Conservation (phyloP, 2,329 filamentous ascomycete genomes). For the Pezicula radicicola region DNA sequence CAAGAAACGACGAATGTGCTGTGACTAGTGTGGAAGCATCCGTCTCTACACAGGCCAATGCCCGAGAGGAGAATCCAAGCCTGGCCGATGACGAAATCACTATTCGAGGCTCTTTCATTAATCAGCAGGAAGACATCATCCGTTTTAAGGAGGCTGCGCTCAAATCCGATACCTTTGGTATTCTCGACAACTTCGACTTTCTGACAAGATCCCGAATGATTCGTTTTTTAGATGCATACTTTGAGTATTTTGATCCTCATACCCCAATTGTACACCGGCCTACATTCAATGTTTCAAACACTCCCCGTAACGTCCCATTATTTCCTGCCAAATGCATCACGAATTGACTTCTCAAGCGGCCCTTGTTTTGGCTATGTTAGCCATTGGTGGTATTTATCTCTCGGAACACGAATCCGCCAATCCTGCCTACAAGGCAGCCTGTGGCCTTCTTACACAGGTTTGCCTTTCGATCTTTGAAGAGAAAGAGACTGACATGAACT, state of each 20-base stretch:
- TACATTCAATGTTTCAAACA: not conserved
- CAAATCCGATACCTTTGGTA: not conserved
- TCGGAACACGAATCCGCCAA: not conserved
- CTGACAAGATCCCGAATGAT: not conserved
- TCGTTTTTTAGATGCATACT: not conserved
- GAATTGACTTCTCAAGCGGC: not conserved
- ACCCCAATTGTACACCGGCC: not conserved
- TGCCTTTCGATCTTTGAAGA: too few species aligned
- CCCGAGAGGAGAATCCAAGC: too few species aligned
- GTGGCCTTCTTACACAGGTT: not conserved
- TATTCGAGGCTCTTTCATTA: too few species aligned
- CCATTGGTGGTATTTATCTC: not conserved
- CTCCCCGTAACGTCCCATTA: not conserved
- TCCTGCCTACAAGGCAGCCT: not conserved
- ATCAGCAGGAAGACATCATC: not conserved
- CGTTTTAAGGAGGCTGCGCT: not conserved
- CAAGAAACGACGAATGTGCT: too few species aligned
- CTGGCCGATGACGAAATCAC: too few species aligned
- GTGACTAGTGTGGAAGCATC: too few species aligned
- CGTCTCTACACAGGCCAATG: too few species aligned
- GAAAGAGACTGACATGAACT: too few species aligned
- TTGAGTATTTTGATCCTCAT: not conserved
- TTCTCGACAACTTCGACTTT: not conserved
- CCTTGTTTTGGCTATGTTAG: not conserved
- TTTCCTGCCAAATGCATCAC: too few species aligned